These are phyloP conservation scores for Paecilomyces variotii DNA, from an alignment of 2,329 filamentous ascomycete species.

Conservation along the genomic window DNA sequence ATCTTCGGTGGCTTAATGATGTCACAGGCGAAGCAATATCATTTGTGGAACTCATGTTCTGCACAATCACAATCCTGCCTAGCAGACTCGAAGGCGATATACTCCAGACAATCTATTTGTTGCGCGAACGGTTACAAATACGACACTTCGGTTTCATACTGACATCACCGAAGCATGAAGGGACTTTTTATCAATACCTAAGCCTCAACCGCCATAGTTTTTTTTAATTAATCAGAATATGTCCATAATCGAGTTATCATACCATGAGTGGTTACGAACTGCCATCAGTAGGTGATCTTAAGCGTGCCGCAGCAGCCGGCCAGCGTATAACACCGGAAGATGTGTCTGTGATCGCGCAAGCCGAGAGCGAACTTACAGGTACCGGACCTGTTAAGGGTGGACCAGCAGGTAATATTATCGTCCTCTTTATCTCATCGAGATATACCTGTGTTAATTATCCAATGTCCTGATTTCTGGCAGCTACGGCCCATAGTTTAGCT, in stretches of 20 bases:
- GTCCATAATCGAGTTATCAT: background rate
- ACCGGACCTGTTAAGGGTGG: conserved; percentile 22
- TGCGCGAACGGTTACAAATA: no score
- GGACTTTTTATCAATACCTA: background rate
- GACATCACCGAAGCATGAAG: background rate
- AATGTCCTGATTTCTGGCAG: conserved; percentile 7
- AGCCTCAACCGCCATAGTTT: background rate
- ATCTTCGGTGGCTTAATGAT: no score
- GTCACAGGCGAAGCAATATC: no score
- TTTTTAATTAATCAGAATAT: background rate
- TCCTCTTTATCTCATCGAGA: background rate
- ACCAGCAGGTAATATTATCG: conserved; percentile 18
- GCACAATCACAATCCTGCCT: no score
- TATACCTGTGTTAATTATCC: background rate
- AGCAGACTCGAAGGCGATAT: no score
- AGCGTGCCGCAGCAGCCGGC: conserved; percentile 21
- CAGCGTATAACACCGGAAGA: conserved; percentile 26
- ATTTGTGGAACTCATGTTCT: no score
- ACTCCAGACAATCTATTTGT: no score
- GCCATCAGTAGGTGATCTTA: conserved; percentile 22
- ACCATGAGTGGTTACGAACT: conserved; percentile 9
- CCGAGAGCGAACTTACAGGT: conserved; percentile 23
- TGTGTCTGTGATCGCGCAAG: conserved; percentile 23
- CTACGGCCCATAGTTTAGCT: conserved; percentile 24
- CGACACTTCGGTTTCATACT: background rate